phyloP scores from a whole-genome alignment of 2,329 filamentous ascomycete species.

The Elsinoe arachidis region DNA sequence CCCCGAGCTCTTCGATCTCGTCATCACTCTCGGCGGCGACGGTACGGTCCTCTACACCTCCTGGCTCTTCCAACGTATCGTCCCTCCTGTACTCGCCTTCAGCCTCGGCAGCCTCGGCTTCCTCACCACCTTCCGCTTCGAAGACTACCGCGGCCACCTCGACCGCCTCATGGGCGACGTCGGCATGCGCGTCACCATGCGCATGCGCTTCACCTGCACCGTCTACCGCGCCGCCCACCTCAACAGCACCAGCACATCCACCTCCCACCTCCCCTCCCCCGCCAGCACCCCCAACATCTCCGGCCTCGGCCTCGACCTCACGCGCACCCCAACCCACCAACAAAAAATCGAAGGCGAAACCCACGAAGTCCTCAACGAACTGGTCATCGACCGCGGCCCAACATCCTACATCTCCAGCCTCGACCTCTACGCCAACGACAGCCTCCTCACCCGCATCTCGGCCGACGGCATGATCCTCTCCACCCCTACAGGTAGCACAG shows the following conservation, averaged over 20 bases:
- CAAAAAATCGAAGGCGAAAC: constrained; percentile 75
- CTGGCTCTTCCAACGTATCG: constrained; percentile 85
- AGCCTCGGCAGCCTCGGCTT: constrained; percentile 80
- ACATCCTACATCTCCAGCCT: constrained; percentile 95
- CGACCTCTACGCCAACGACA: constrained; percentile 90
- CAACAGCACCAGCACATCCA: constrained; percentile 27
- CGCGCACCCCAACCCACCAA: constrained; percentile 36
- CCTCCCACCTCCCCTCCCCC: constrained; percentile 25
- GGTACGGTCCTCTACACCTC: constrained; percentile 82
- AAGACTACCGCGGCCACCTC: constrained; percentile 77
- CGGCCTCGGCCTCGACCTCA: constrained; percentile 7
- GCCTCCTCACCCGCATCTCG: constrained; percentile 89
- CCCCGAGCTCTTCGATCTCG: constrained; percentile 91
- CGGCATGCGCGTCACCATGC: constrained; percentile 93
- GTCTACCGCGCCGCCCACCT: constrained; percentile 60
- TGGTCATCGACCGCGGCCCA: constrained; percentile 94
- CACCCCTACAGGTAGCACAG: constrained; percentile 81
- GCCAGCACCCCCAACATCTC: constrained; percentile 17
- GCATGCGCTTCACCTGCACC: constrained; percentile 98
- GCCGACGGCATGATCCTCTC: constrained; percentile 97
- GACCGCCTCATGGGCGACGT: constrained; percentile 79
- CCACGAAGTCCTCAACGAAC: constrained; percentile 95
- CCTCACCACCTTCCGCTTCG: constrained; percentile 79
- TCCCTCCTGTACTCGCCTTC: constrained; percentile 77
- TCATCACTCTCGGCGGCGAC: constrained; percentile 78